phyloP scores from a whole-genome alignment of 441 rosid genomes.

The Melianthus villosus region DNA sequence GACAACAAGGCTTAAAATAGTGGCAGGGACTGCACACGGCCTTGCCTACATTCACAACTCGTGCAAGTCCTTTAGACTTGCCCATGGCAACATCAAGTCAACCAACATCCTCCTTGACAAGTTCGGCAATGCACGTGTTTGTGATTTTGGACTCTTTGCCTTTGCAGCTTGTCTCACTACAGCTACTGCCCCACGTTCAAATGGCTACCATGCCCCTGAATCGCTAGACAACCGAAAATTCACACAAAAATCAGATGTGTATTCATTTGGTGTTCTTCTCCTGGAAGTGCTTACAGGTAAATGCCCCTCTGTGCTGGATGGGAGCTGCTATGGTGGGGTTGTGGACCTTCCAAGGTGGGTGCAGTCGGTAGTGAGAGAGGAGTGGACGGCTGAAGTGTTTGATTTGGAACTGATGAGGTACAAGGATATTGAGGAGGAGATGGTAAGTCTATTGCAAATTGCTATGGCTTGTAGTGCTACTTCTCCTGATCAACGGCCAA shows the following conservation, averaged over 20 bases:
- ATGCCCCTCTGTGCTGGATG: slow-evolving; percentile 42
- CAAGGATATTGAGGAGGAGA: slow-evolving; percentile 81
- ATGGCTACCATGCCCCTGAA: slow-evolving; percentile 86
- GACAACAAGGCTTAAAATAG: slow-evolving; percentile 83
- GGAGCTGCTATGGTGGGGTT: slow-evolving; percentile 36
- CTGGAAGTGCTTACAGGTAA: slow-evolving; percentile 85
- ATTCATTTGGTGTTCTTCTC: slow-evolving; percentile 67
- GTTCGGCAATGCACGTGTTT: slow-evolving; percentile 67
- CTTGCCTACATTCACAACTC: slow-evolving; percentile 68
- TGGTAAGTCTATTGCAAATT: slow-evolving; percentile 76
- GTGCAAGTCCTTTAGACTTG: slow-evolving; percentile 38
- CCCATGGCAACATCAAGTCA: slow-evolving; percentile 77
- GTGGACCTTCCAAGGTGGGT: slow-evolving; percentile 86
- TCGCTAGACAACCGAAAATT: slow-evolving; percentile 63
- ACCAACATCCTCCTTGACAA: slow-evolving; percentile 72
- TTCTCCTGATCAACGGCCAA: slow-evolving; percentile 70
- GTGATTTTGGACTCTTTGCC: slow-evolving; percentile 86
- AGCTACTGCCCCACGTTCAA: slow-evolving; percentile 68
- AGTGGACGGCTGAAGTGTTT: slow-evolving; percentile 89
- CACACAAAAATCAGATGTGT: slow-evolving; percentile 73
- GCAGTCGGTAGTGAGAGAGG: slow-evolving; percentile 76
- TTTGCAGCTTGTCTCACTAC: slow-evolving; percentile 61
- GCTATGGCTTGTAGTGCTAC: slow-evolving; percentile 65
- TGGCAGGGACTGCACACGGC: slow-evolving; percentile 78
- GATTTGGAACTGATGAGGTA: slow-evolving; percentile 88